Base-by-base conservation (phyloP, 2,329 filamentous ascomycete species). In the Myriosclerotinia curreyana region DNA sequence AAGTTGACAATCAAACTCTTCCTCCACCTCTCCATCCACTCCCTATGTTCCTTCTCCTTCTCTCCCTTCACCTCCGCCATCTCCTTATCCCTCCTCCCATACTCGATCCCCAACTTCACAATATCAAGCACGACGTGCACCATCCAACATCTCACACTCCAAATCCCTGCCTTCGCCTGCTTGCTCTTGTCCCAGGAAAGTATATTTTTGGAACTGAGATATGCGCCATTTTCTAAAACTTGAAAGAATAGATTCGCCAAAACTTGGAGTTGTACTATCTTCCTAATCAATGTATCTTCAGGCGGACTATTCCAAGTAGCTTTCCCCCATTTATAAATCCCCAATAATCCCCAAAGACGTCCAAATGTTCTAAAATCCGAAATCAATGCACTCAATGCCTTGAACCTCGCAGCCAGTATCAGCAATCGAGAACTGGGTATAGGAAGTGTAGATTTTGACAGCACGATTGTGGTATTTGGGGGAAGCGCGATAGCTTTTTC, bases 101-200 rank as follows among this genome's bases (percentile, higher is more conserved):
- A 66, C 70, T 79, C 69, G 62, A 70, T 66, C 22, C 67, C 58
- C 66, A 96, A 78, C 67, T 89, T 81, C 58, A 86, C 80, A 66
- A 95, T 82, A 79, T 97, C 92, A 66, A 93, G 79, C 25, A 83
- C 84, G 8, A 96, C 86, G 78, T 92, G 92, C 31, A 83, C 82
- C 62, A 87, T 85, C 92, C 94, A 98, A 67, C 89, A 90, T 52
- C 92, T 82, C 64, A 85, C 86, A 76, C 90, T 92, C 86, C 88
- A 90, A 22, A 86, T 75, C 76, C 84, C 88, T 74, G 88, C 86
- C 69, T 78, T 80, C 36, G 75, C 81, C 74, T 90, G 83, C 55
- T 82, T 82, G 55, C 82, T 80, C 17, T 81, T 79, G 7, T 77
- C 76, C 77, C 84, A 81, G 20, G 77, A 80, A 59, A 96, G 74